Evolutionary conservation across 1,284 basidiomycete genomes (phyloP).

Genomic region (Gymnopus androsaceus): DNA sequence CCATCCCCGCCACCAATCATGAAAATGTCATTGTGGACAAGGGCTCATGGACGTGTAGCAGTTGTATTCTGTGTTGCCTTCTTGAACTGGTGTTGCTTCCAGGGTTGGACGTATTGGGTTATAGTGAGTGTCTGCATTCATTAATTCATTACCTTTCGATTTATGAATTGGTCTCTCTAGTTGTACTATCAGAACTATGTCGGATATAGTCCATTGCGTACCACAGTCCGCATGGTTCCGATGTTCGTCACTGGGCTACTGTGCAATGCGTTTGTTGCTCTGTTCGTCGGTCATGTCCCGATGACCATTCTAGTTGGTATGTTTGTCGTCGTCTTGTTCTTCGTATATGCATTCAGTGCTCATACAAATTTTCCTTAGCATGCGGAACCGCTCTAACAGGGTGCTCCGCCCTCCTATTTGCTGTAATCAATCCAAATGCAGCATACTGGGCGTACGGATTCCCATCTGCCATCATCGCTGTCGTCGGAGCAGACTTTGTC

Average conservation of each 20-base stretch:
- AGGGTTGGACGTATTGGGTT: slow-evolving; percentile 17
- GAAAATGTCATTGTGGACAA: slow-evolving; percentile 9
- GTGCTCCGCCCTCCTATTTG: slow-evolving; percentile 70
- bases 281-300: slow-evolving; percentile 10
- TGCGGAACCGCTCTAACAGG: slow-evolving; percentile 65
- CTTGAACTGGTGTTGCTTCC: slow-evolving; percentile 30
- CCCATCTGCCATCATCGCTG: slow-evolving; percentile 71
- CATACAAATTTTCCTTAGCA: slow-evolving; percentile 24
- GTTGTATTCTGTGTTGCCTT: slow-evolving; percentile 39
- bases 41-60: slow-evolving; percentile 13
- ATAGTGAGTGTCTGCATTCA: slow-evolving; percentile 6
- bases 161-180: background rate
- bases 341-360: too few species aligned
- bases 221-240: slow-evolving; percentile 14
- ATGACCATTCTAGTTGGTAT: slow-evolving; percentile 13
- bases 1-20: slow-evolving; percentile 16
- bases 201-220: slow-evolving; percentile 9
- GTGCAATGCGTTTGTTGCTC: slow-evolving; percentile 14
- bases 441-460: slow-evolving; percentile 84
- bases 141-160: background rate
- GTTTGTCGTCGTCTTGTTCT: background rate
- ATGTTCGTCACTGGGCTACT: slow-evolving; percentile 16
- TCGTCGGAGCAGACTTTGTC: slow-evolving; percentile 81
- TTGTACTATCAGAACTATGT: slow-evolving; percentile 17
- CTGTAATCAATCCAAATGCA: slow-evolving; percentile 59